These are phyloP conservation scores for Rosa hybrid DNA, from an alignment of 331 rosid genomes.

Conservation along the genomic window DNA sequence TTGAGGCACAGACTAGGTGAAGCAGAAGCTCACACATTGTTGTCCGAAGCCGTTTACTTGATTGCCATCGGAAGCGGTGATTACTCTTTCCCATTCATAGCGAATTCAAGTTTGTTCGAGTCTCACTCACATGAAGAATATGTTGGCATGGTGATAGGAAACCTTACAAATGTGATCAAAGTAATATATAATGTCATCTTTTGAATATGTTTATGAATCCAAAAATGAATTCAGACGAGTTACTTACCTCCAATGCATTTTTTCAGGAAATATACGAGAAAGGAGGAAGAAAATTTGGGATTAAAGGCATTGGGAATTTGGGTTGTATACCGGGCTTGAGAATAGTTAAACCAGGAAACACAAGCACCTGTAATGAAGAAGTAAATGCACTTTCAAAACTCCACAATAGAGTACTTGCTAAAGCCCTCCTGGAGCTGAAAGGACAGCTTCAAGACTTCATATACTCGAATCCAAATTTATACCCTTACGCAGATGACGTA, in stretches of 20 bases:
- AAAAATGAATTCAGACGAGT: background rate
- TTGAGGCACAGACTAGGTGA: constrained; percentile 15
- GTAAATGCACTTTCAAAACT: background rate
- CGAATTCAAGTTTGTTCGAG: background rate
- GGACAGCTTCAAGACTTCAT: constrained; percentile 15
- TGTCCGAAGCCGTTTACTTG: constrained; percentile 21
- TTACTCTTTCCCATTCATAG: background rate
- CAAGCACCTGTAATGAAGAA: background rate
- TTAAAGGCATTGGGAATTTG: constrained; percentile 18
- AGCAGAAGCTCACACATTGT: background rate
- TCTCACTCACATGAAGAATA: constrained; percentile 30
- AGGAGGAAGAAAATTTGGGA: constrained; percentile 46
- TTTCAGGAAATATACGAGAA: constrained; percentile 27
- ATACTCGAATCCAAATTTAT: constrained; percentile 27
- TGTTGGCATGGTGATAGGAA: constrained; percentile 47
- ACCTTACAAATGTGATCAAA: constrained; percentile 37
- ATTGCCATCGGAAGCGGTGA: constrained; percentile 19
- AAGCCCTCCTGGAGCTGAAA: constrained; percentile 12
- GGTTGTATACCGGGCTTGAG: constrained; percentile 29
- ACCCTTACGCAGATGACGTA: background rate
- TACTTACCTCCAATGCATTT: background rate
- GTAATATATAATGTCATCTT: constrained; percentile 14
- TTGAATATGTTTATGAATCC: background rate
- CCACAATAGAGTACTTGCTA: constrained; percentile 24
- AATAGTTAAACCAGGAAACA: background rate